Evolutionary conservation across 2,329 filamentous ascomycete genomes (phyloP).

Genomic region (Colletotrichum sp.): DNA sequence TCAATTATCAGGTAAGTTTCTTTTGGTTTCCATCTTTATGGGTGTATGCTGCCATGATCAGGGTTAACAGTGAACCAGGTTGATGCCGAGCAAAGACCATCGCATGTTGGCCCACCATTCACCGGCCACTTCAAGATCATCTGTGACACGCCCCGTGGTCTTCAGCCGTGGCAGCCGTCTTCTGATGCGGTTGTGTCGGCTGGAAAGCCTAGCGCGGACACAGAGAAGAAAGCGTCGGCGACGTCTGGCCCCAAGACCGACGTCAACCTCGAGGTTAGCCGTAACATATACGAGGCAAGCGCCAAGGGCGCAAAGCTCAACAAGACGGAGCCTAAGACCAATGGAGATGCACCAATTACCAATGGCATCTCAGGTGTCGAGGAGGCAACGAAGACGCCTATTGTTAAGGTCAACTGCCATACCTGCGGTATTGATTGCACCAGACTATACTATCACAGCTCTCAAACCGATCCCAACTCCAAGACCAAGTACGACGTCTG

Average conservation of each 20-base stretch:
- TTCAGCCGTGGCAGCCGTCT: conserved; percentile 94
- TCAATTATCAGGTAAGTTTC: conserved; percentile 88
- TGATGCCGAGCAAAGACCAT: conserved; percentile 92
- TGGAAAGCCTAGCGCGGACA: conserved; percentile 66
- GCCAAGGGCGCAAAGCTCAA: conserved; percentile 78
- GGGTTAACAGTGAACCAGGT: conserved; percentile 65
- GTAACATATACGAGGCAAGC: conserved; percentile 94
- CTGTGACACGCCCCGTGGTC: conserved; percentile 90
- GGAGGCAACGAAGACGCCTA: conserved; percentile 68
- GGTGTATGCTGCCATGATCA: neutral
- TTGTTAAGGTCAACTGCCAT: conserved; percentile 80
- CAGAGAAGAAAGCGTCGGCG: conserved; percentile 74
- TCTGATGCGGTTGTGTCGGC: conserved; percentile 73
- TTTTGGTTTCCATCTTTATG: neutral
- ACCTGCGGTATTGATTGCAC: conserved; percentile 92
- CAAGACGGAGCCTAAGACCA: conserved; percentile 73
- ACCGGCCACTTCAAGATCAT: conserved; percentile 97
- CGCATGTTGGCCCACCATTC: conserved; percentile 93
- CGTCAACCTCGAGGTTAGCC: conserved; percentile 88
- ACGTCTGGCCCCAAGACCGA: conserved; percentile 75
- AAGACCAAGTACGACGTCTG: conserved; percentile 87
- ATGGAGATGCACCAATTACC: conserved; percentile 71
- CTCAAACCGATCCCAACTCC: conserved; percentile 60
- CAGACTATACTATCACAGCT: conserved; percentile 64
- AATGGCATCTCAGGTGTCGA: conserved; percentile 68